Base-by-base conservation (phyloP, 148 eudicot genomes). In the Persicaria tinctoria region DNA sequence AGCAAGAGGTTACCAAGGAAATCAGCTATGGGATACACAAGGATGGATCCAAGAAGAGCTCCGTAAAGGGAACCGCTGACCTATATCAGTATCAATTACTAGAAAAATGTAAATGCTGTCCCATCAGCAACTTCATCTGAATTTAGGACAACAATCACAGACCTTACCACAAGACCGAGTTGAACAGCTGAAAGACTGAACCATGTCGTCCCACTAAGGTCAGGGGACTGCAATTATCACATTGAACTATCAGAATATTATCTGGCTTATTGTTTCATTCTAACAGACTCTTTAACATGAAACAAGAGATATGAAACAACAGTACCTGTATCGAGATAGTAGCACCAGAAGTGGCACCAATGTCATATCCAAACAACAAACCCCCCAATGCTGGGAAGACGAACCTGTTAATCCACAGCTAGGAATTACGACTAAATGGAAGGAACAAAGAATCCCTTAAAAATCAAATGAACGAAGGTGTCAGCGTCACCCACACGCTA, bases 281-380 rank as follows among this genome's bases (percentile, higher is more conserved):
- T 70, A 45, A 14, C 32, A 32, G 3, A 63, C 45, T 63, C n/a
- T 66, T 59, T 59, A 59, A 38, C 70, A 4, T 41, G 3, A 66
- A n/a, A 64, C 17, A 12, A 63, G 72, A 49, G 57, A 51, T 9
- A 66, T 2, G 46, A 7, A n/a, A 18, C 41, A 75, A 32, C 13
- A n/a, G 68, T 78, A 92, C 97, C 97, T 84, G 99, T 78, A 96
- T 78, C 57, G 99, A 89, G 76, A 96, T 78, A 23, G 97, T 83
- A 73, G 97, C 99, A 83, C 97, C 93, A 78, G 99, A 96, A 71
- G 99, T 96, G 77, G 99, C 97, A 82, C 99, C 99, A 77, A 96
- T 92, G 77, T 96, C 99, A 85, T 96, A 96, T 75, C 99, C 97
- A 84, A 90, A 92, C 78, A 96, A 79, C 71, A 92, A 81, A 57